Evolutionary conservation across 164 flowering plant genomes (phyloP), one percentile per base, ranked within the genome.

Genomic region (Buxus sempervirens): DNA sequence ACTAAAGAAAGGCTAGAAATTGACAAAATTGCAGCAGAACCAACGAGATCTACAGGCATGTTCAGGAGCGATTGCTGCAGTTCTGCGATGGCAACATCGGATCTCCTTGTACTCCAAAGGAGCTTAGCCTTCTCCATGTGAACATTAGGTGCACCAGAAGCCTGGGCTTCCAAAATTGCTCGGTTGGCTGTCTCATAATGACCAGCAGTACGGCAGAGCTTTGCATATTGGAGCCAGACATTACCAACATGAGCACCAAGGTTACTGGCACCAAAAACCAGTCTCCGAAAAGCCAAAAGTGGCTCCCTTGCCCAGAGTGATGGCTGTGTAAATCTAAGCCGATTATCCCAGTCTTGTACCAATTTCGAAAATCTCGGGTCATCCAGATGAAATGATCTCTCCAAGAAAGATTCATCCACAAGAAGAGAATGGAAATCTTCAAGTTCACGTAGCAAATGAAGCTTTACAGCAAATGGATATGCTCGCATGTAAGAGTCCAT

Each of bases 281-380:
- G 79, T 74, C 97, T 90, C 38, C 98, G 76, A 65, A 96, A 88
- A 61, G 99, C 89, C 73, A 96, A 78, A 54, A 96, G 90, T 25
- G 97, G 97, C 73, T 96, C 99, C 73, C 99, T 90, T 27, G 99
- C 86, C 98, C 98, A 96, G 19, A 96, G 80, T 48, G 97, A 96
- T 70, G 98, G 85, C 68, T 93, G 99, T 22, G 99, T 96, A 73
- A 85, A 77, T 74, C 78, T 80, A 42, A 96, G 87, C 28, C 98
- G 85, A 69, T 85, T 82, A 65, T 91, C 99, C 99, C 97, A 90
- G 63, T 88, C 86, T 63, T 77, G 76, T 26, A 85, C 64, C 59
- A 86, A 66, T 75, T 88, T 83, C 36, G 75, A 69, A 76, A 93
- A 93, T 58, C 54, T 80, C 57, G 73, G 74, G 70, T 90, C 90